These are phyloP conservation scores for Pythium pyrilobum DNA, from an alignment of 352 stramenopile species.

Conservation along the genomic window DNA sequence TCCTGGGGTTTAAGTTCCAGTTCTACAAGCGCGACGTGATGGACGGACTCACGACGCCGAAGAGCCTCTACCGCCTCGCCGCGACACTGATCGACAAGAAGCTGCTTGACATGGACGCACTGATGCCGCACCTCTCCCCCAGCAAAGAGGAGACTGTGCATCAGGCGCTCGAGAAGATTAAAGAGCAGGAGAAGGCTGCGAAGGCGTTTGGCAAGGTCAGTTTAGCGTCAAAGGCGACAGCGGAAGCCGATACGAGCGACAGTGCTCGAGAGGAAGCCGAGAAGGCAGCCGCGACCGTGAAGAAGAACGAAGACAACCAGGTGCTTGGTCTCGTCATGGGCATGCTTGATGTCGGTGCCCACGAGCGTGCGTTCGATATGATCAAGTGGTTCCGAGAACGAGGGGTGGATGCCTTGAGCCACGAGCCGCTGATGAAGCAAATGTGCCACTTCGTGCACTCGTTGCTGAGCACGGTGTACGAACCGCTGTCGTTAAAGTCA, in stretches of 20 bases:
- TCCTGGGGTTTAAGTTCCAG: slow-evolving; percentile 93
- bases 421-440: slow-evolving; percentile 54
- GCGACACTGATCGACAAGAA: slow-evolving; percentile 85
- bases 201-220: slow-evolving; percentile 75
- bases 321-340: slow-evolving; percentile 80
- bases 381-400: slow-evolving; percentile 71
- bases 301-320: slow-evolving; percentile 56
- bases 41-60: slow-evolving; percentile 42
- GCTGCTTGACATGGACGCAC: slow-evolving; percentile 63
- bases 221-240: slow-evolving; percentile 36
- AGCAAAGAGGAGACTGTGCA: slow-evolving; percentile 59
- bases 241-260: slow-evolving; percentile 8
- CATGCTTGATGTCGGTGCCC: slow-evolving; percentile 67
- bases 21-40: slow-evolving; percentile 74
- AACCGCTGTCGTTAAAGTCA: slow-evolving; percentile 44
- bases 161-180: slow-evolving; percentile 24
- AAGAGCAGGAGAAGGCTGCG: slow-evolving; percentile 53
- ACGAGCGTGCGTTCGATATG: slow-evolving; percentile 66
- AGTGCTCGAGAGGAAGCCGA: slow-evolving; percentile 24
- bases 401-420: slow-evolving; percentile 61
- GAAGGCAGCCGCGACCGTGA: slow-evolving; percentile 6
- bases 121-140: slow-evolving; percentile 78
- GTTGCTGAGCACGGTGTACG: slow-evolving; percentile 52
- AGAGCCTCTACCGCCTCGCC: slow-evolving; percentile 77
- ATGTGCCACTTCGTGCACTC: slow-evolving; percentile 66